phyloP scores from a whole-genome alignment of 331 rosid species.

The Spiraea crenata region DNA sequence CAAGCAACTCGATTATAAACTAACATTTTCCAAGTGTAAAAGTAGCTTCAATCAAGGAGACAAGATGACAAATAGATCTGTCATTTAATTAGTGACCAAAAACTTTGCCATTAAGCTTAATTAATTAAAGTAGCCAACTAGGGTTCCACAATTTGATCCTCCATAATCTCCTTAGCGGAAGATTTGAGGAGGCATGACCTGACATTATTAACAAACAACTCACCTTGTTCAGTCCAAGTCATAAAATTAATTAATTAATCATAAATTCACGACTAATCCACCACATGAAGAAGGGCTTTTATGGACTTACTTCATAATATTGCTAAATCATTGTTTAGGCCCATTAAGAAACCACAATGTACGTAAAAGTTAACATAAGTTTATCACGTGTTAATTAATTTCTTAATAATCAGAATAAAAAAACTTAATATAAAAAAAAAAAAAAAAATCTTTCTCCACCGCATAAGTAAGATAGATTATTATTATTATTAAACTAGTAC shows the following conservation, averaged over 20 bases:
- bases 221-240: constrained; percentile 3
- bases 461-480: constrained; percentile 29
- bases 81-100: constrained; percentile 5
- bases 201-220: constrained; percentile 10
- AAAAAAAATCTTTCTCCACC: constrained; percentile 23
- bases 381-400: too few species aligned
- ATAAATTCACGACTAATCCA: too few species aligned
- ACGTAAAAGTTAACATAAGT: too few species aligned
- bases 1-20: neutral
- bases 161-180: constrained; percentile 22
- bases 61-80: constrained; percentile 40
- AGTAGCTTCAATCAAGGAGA: constrained; percentile 46
- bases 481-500: neutral
- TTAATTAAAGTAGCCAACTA: constrained; percentile 17
- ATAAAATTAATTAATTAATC: neutral
- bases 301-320: too few species aligned
- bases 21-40: constrained; percentile 27
- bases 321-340: too few species aligned
- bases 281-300: too few species aligned
- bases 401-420: too few species aligned
- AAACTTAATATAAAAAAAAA: too few species aligned
- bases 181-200: constrained; percentile 27
- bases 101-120: constrained; percentile 14
- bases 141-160: constrained; percentile 37
- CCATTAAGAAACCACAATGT: too few species aligned